A percentile compares a stretch with the other conserved stretches of the same genome.
These are phyloP conservation scores for Hypoxylon sp. DNA, from an alignment of 2,329 filamentous ascomycete species.

Conservation along the genomic window DNA sequence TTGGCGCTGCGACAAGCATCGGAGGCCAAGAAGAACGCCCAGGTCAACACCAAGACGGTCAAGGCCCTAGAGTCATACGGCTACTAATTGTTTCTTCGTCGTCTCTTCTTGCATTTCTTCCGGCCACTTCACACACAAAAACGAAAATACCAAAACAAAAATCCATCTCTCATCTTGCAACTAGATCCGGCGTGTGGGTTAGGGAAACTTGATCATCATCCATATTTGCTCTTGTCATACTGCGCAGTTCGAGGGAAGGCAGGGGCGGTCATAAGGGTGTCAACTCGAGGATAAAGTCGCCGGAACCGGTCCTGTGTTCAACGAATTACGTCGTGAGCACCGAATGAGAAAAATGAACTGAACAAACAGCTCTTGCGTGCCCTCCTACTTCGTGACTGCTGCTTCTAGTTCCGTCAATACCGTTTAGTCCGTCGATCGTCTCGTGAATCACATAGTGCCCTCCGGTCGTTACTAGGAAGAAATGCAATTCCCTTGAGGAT, in stretches of 20 bases:
- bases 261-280: conserved; percentile 45
- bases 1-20: conserved; percentile 86
- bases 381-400: no score
- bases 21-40: conserved; percentile 92
- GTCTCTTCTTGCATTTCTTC: conserved; percentile 46
- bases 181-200: conserved; percentile 50
- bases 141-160: conserved; percentile 45
- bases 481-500: no score
- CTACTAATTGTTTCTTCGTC: conserved; percentile 70
- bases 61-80: conserved; percentile 88
- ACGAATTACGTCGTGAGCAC: conserved; percentile 47
- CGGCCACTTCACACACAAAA: conserved; percentile 43
- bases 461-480: no score
- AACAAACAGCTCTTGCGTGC: no score
- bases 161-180: conserved; percentile 46
- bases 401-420: no score
- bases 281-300: conserved; percentile 44
- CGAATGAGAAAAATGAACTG: conserved; percentile 49
- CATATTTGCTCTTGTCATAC: conserved; percentile 47
- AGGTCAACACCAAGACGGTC: conserved; percentile 85
- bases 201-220: conserved; percentile 48
- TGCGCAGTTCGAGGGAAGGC: conserved; percentile 46
- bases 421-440: no score
- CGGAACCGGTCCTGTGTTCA: conserved; percentile 48
- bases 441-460: no score